These are phyloP conservation scores for Exophiala phaeomuriformis DNA, from an alignment of 2,329 filamentous ascomycete genomes.

Conservation along the genomic window DNA sequence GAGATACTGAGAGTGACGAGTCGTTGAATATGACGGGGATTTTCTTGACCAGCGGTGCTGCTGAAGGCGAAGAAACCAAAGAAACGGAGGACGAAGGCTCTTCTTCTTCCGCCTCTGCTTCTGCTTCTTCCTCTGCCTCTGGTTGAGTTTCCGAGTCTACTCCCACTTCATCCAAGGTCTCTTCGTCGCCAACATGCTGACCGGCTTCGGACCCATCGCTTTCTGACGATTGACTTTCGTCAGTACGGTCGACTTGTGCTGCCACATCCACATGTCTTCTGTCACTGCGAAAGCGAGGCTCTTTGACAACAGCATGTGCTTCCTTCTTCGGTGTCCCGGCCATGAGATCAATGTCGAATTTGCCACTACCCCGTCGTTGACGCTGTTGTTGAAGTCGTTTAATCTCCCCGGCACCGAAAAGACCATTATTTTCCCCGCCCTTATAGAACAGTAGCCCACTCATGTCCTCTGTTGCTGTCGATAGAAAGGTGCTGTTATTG, in stretches of 20 bases:
- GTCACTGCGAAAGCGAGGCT: not conserved
- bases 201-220: no score
- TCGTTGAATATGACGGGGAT: slow-evolving; percentile 22
- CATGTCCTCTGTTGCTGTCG: slow-evolving; percentile 14
- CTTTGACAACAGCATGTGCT: not conserved
- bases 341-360: slow-evolving; percentile 25
- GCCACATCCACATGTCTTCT: no score
- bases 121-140: no score
- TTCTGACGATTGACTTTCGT: no score
- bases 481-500: slow-evolving; percentile 17
- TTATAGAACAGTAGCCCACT: slow-evolving; percentile 22
- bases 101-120: no score
- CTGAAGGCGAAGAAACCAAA: no score
- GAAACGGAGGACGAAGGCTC: no score
- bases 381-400: slow-evolving; percentile 8
- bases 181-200: no score
- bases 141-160: no score
- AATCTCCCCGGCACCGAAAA: slow-evolving; percentile 19
- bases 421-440: slow-evolving; percentile 11
- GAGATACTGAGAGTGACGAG: slow-evolving; percentile 1
- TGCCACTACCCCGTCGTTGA: slow-evolving; percentile 15
- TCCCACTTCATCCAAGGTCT: no score
- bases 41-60: not conserved
- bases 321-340: slow-evolving; percentile 15
- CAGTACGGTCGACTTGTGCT: no score